These are phyloP conservation scores for Nematodospora valgi DNA, from an alignment of 805 yeast genomes.

Conservation along the genomic window DNA sequence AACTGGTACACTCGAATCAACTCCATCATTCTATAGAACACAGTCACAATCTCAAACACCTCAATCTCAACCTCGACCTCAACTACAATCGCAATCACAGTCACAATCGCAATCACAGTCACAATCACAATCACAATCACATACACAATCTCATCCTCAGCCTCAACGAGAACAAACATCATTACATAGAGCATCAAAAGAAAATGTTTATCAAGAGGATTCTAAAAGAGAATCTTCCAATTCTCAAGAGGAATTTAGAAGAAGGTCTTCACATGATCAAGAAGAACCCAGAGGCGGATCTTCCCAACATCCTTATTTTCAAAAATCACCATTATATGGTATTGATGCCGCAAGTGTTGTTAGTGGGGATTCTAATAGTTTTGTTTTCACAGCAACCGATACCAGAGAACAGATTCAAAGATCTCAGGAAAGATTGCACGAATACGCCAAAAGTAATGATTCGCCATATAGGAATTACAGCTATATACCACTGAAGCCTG, in stretches of 20 bases:
- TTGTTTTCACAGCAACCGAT: slow-evolving; percentile 13
- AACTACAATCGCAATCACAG: background rate
- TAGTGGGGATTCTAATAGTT: slow-evolving; percentile 15
- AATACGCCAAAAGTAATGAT: slow-evolving; percentile 20
- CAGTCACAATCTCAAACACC: background rate
- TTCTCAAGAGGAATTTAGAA: too few species aligned
- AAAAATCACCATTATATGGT: slow-evolving; percentile 4
- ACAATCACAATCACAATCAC: background rate
- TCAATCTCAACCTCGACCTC: background rate
- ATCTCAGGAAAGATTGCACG: slow-evolving; percentile 17
- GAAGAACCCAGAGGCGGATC: too few species aligned
- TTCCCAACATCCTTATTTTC: slow-evolving; percentile 3
- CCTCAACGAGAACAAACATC: background rate
- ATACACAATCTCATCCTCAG: background rate
- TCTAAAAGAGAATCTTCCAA: too few species aligned
- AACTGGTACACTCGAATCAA: background rate
- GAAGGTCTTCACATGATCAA: too few species aligned
- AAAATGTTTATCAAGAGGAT: too few species aligned
- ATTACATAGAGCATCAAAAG: background rate
- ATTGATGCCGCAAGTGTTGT: slow-evolving; percentile 2
- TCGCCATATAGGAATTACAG: slow-evolving; percentile 23
- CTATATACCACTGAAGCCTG: slow-evolving; percentile 8
- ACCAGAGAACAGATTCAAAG: background rate
- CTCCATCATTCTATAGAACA: background rate
- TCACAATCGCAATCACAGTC: background rate